Conservation (phyloP, 2,329 filamentous ascomycete species). For the Akanthomyces muscarius region DNA sequence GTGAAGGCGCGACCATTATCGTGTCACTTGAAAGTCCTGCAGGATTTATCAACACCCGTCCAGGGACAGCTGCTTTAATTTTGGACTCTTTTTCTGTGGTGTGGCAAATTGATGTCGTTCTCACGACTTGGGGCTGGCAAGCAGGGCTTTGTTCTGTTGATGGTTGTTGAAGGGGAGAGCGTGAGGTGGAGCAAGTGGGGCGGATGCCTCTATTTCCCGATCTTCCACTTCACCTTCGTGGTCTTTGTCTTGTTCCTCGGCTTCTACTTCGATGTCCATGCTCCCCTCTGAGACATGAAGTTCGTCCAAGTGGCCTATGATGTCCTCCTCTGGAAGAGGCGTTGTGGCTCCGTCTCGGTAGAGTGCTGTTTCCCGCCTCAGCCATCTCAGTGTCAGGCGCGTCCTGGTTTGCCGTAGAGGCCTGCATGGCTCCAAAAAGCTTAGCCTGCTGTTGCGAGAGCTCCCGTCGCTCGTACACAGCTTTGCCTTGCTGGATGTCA, state of each 20-base stretch:
- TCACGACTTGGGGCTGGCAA: not conserved
- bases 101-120: not conserved
- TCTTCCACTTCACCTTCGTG: not conserved
- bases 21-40: not conserved
- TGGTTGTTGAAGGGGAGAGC: not conserved
- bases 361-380: not conserved
- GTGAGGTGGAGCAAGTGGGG: not conserved
- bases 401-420: not conserved
- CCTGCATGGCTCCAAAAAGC: not conserved
- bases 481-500: not conserved
- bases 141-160: not conserved
- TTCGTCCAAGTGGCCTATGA: not conserved
- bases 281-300: not conserved
- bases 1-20: not conserved
- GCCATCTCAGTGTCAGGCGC: not conserved
- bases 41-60: not conserved
- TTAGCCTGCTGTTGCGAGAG: not conserved
- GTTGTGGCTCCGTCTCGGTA: not conserved
- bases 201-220: not conserved
- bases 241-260: not conserved
- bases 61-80: not conserved
- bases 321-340: not conserved
- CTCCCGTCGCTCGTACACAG: conserved; percentile 6
- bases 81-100: not conserved
- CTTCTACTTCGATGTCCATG: not conserved